A percentile compares a stretch with the other conserved stretches of the same genome.
Conservation (phyloP, 1,139 yeast genomes). For the Diutina sp. region DNA sequence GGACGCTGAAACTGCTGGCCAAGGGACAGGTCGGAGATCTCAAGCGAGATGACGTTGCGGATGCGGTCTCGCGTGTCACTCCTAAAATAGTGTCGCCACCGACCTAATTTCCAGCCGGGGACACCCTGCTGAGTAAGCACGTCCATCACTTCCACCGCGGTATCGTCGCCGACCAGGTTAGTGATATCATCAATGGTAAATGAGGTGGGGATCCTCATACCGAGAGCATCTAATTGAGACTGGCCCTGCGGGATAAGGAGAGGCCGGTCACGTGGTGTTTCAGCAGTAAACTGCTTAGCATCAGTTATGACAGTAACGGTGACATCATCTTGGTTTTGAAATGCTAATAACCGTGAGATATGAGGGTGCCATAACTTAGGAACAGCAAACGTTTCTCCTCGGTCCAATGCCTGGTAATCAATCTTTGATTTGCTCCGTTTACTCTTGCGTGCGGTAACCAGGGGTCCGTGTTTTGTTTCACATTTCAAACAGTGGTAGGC, state of each 20-base stretch:
- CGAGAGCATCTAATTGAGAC: slow-evolving; percentile 9
- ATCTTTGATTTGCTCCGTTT: slow-evolving; percentile 39
- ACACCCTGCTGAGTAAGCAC: slow-evolving; percentile 68
- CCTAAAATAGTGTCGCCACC: slow-evolving; percentile 68
- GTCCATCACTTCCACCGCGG: slow-evolving; percentile 76
- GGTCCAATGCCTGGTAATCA: slow-evolving; percentile 72
- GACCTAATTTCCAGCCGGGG: slow-evolving; percentile 57
- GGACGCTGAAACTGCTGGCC: slow-evolving; percentile 51
- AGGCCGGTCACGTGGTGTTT: slow-evolving; percentile 23
- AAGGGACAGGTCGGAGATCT: slow-evolving; percentile 48
- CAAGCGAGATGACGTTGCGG: slow-evolving; percentile 71
- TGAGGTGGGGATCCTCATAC: slow-evolving; percentile 26
- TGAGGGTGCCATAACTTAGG: slow-evolving; percentile 54
- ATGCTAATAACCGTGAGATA: slow-evolving; percentile 23
- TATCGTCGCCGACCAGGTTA: slow-evolving; percentile 47
- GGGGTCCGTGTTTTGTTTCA: slow-evolving; percentile 32
- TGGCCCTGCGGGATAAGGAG: slow-evolving; percentile 12
- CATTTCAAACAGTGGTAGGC: slow-evolving; percentile 48
- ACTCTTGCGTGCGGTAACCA: slow-evolving; percentile 41
- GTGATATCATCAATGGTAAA: slow-evolving; percentile 47
- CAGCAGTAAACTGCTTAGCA: slow-evolving; percentile 18
- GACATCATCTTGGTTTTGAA: slow-evolving; percentile 7
- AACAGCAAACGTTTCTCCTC: slow-evolving; percentile 54
- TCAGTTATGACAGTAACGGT: slow-evolving; percentile 6
- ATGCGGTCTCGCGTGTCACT: slow-evolving; percentile 46